Evolutionary conservation across 495 filamentous ascomycete genomes (phyloP).

Genomic region (Xanthoparmelia taractica): DNA sequence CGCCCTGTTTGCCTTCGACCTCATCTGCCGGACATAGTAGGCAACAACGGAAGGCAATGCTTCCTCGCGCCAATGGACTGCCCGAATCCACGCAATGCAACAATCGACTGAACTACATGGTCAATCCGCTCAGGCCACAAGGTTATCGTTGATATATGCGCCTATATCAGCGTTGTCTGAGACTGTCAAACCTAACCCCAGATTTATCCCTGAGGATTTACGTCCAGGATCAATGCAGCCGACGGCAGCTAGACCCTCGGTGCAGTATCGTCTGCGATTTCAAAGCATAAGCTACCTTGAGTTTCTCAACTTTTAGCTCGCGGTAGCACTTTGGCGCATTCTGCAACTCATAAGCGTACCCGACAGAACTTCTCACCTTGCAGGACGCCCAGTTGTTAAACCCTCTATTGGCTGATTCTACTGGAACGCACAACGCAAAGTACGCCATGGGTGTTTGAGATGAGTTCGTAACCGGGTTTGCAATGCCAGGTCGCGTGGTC

Average conservation of each 20-base stretch:
- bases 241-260: neutral
- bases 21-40: neutral
- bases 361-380: neutral
- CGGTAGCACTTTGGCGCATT: conserved; percentile 3
- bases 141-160: neutral
- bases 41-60: neutral
- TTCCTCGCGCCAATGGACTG: neutral
- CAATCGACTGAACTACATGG: neutral
- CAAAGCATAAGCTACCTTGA: neutral
- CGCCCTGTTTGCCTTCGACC: conserved; percentile 1
- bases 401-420: neutral
- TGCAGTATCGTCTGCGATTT: neutral
- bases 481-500: neutral
- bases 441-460: neutral
- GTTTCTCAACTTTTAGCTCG: neutral
- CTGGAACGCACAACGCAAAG: conserved; percentile 2
- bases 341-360: conserved; percentile 7
- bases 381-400: neutral
- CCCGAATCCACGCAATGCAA: neutral
- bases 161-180: neutral
- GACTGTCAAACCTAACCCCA: neutral
- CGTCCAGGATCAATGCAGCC: neutral
- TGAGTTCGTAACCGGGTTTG: neutral
- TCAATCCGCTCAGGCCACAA: neutral
- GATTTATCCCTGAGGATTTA: neutral